Base-by-base conservation (phyloP, 1,139 yeast species). In the Hansenula anomala region DNA sequence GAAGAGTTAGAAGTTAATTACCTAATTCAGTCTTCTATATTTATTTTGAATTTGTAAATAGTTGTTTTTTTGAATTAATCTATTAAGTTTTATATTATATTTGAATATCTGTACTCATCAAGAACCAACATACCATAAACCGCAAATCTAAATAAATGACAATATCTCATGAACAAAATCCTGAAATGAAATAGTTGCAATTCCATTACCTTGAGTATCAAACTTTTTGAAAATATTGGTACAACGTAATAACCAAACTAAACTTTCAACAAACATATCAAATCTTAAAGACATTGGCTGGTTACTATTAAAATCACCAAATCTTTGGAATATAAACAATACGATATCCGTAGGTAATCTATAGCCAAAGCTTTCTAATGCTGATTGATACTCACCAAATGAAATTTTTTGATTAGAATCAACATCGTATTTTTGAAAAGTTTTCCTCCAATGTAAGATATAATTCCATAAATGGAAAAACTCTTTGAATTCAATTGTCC, bases 171-270 rank as follows among this genome's bases (percentile, higher is more conserved):
- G 80, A 44, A 86, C 71, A 52, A 84, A 87, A 58, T 85, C 89
- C 59, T 83, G 86, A 57, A 83, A 86, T 26, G 81, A 79, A 28
- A 86, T 75, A 0, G 88, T 79, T 6, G 92, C 89, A 37, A 78
- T 74, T 12, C 95, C 95, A 32, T 84, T 80, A 38, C 85, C 74
- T 48, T 83, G 88, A 22, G 71, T 65, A 60, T 87, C 95, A 58
- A 76, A 84, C 56, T 80, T 80, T 56, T 85, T 83, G 66, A 87
- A 87, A 8, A 81, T 71, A 55, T 84, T 90, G 1, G 95, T 86
- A 49, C 85, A 72, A 47, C 86, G 76, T 58, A 88, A 71, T 51
- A 87, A 66, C 70, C 86, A 83, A 26, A 86, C 85, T 49, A 88
- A 71, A 40, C 86, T 71, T 56, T 87, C 95, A 33, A 87, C 89